Conservation (phyloP, 805 yeast species). For the Candida tibetensis region DNA sequence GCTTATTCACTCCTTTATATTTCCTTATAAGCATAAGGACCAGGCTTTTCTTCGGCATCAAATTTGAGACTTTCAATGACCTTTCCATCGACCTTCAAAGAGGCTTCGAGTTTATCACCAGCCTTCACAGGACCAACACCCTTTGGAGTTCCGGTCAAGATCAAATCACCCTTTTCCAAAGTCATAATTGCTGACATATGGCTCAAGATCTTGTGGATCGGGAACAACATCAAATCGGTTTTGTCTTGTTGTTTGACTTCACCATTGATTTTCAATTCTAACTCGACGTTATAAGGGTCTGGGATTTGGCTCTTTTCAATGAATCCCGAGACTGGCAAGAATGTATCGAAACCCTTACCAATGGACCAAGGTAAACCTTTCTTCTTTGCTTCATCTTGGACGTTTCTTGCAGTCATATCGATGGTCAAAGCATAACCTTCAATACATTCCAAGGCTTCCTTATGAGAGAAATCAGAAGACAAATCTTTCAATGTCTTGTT, state of each 20-base stretch:
- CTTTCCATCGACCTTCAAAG: slow-evolving; percentile 54
- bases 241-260: slow-evolving; percentile 66
- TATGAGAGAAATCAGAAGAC: slow-evolving; percentile 53
- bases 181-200: slow-evolving; percentile 90
- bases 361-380: slow-evolving; percentile 97
- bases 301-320: slow-evolving; percentile 65
- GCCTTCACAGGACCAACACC: slow-evolving; percentile 87
- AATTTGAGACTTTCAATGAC: slow-evolving; percentile 54
- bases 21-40: slow-evolving; percentile 40
- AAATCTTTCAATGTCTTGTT: slow-evolving; percentile 62
- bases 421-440: slow-evolving; percentile 87
- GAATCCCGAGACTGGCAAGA: slow-evolving; percentile 77
- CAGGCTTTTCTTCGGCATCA: slow-evolving; percentile 52
- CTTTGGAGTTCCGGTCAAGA: slow-evolving; percentile 95
- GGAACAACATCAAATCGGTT: slow-evolving; percentile 83
- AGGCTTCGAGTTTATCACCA: slow-evolving; percentile 75
- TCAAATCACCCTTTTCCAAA: slow-evolving; percentile 82
- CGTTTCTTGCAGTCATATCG: slow-evolving; percentile 94
- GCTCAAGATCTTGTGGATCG: slow-evolving; percentile 74
- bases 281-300: slow-evolving; percentile 69
- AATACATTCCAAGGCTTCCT: slow-evolving; percentile 74
- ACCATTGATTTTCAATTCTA: slow-evolving; percentile 69
- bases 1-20: no score
- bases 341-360: slow-evolving; percentile 96
- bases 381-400: slow-evolving; percentile 89